Base-by-base conservation (phyloP, 2,329 filamentous ascomycete genomes). In the Pseudocercospora crystallina region DNA sequence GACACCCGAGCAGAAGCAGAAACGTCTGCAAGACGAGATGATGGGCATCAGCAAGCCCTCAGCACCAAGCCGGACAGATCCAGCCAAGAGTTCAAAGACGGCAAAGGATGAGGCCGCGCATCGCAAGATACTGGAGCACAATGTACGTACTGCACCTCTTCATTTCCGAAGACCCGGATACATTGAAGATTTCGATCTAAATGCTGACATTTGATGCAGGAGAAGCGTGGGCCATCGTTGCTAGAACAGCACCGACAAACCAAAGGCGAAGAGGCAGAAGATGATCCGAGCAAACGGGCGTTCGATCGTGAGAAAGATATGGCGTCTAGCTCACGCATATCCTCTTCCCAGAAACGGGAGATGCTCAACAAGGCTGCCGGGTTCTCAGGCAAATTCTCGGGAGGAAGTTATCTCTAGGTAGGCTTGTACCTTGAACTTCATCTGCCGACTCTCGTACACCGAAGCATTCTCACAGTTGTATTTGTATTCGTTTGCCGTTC, bases 221-320 rank as follows among this genome's bases (percentile, higher is more conserved):
- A 77, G 40, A 72, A 71, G 17, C 56, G 64, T 15, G 73, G 73
- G 8, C 71, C 72, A 56, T 76, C 73, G 30, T 55, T 79, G 15
- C 71, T 76, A 41, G 73, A 76, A 49, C 69, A 74, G 57, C 76
- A 78, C 45, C 68, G 71, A 53, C 73, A 72, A 56, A 70, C 67
- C 15, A 71, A 69, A 33, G 72, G 66, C 5, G 83, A 85, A 56
- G 83, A 89, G 1, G 30, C 45, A 32, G 74, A 76, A 42, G 92
- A 96, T 71, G 91, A 97, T 67, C 92, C 94, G 0, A 96, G 90
- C 69, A 86, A 87, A 71, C 79, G 92, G 54, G 86, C 83, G 0
- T 97, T 97, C 71, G 90, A 96, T 72, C 80, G 84, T 56, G 89
- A 96, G 69, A 97, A 96, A 74, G 94, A 97, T 69, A 96, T 97